A percentile compares a stretch with the other conserved stretches of the same genome.
Conservation (phyloP, 148 eudicot genomes). For the Agrostemma githago region DNA sequence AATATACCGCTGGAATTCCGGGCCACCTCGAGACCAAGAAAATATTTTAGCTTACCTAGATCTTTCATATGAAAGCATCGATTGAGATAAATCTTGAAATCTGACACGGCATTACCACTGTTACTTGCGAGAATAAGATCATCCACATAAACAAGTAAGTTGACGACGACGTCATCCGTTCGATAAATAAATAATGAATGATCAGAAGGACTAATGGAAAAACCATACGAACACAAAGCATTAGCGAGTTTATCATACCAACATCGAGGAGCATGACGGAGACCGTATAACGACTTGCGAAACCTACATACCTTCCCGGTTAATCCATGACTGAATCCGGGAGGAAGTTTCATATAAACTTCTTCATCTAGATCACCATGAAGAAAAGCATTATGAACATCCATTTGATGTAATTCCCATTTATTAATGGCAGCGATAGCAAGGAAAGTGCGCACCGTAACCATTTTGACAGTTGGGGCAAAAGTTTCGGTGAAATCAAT, state of each 20-base stretch:
- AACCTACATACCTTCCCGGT: not conserved
- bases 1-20: not conserved
- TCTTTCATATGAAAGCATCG: constrained; percentile 13
- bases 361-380: too few species aligned
- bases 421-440: too few species aligned
- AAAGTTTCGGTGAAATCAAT: not conserved
- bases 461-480: not conserved
- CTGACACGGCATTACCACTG: not conserved
- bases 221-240: too few species aligned
- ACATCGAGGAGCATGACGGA: not conserved
- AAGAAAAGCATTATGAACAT: too few species aligned
- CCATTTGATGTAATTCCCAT: too few species aligned
- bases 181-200: too few species aligned
- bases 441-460: too few species aligned
- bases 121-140: not conserved
- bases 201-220: too few species aligned
- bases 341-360: too few species aligned
- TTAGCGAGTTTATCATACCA: too few species aligned
- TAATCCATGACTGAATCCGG: not conserved
- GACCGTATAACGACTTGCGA: not conserved
- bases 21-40: constrained; percentile 21
- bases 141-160: not conserved
- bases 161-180: not conserved
- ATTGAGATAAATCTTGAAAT: not conserved
- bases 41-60: constrained; percentile 11